Evolutionary conservation across 2,329 filamentous ascomycete species (phyloP).

Genomic region (Diplodia sapinea): DNA sequence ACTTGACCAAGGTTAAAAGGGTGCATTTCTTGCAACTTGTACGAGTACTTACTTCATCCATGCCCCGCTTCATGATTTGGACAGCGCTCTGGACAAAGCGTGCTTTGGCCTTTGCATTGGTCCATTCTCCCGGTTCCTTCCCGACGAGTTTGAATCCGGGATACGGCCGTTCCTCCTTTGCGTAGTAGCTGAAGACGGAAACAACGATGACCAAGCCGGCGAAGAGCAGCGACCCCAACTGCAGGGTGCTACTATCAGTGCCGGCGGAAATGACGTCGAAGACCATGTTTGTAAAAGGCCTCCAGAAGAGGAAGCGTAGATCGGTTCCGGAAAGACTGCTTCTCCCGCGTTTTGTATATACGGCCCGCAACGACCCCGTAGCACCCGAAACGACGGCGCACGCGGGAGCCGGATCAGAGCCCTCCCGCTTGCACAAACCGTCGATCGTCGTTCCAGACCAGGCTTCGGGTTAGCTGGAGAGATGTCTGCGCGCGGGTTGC

Average conservation of each 20-base stretch:
- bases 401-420: neutral
- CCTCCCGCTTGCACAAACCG: conserved; percentile 6
- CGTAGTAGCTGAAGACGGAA: neutral
- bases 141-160: conserved; percentile 1
- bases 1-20: neutral
- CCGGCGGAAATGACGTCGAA: neutral
- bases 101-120: neutral
- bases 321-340: neutral
- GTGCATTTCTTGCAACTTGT: neutral
- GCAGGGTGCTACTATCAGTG: neutral
- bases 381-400: neutral
- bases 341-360: neutral
- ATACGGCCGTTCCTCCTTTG: conserved; percentile 1
- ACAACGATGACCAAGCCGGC: neutral
- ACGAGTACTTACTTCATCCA: conserved; percentile 10
- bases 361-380: neutral
- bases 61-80: neutral
- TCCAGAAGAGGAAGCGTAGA: neutral
- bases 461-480: neutral
- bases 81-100: neutral
- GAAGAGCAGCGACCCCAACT: neutral
- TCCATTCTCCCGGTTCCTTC: conserved; percentile 8
- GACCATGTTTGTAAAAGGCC: neutral
- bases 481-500: neutral
- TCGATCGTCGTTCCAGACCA: neutral